phyloP scores from a whole-genome alignment of 345 rosid genomes.

The Syzygium grande region DNA sequence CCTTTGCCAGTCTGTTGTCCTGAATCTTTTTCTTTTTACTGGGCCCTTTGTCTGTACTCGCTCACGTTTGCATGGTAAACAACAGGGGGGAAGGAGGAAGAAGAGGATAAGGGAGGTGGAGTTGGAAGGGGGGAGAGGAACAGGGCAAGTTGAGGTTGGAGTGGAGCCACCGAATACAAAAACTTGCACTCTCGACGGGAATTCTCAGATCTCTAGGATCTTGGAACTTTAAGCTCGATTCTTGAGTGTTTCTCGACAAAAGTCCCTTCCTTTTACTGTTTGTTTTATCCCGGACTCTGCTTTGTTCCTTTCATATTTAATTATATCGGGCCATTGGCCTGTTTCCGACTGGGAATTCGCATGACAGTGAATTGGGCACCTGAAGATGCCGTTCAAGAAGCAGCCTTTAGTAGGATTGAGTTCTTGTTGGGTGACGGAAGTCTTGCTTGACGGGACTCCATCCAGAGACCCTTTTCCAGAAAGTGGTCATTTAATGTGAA shows the following conservation, averaged over 20 bases:
- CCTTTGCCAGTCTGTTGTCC: neutral
- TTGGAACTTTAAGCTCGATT: slow-evolving; percentile 1
- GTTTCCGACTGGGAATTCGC: neutral
- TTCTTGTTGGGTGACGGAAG: neutral
- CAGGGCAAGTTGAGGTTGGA: neutral
- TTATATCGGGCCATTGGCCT: neutral
- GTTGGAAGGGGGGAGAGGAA: neutral
- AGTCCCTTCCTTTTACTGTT: neutral
- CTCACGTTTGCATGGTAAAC: neutral
- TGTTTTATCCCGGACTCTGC: neutral
- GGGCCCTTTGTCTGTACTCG: neutral
- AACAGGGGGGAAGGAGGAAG: neutral
- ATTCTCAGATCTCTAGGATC: slow-evolving; percentile 36
- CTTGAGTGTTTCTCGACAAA: slow-evolving; percentile 6
- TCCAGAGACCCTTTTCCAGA: neutral
- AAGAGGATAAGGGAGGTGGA: neutral
- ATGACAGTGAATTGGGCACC: neutral
- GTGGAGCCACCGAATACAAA: neutral
- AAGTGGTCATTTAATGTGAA: neutral
- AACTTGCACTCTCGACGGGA: neutral
- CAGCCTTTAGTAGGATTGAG: neutral
- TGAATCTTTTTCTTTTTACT: neutral
- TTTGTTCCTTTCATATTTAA: neutral
- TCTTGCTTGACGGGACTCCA: neutral
- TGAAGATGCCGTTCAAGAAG: neutral